These are phyloP conservation scores for Diaporthe eres DNA, from an alignment of 2,329 filamentous ascomycete genomes.

Conservation along the genomic window DNA sequence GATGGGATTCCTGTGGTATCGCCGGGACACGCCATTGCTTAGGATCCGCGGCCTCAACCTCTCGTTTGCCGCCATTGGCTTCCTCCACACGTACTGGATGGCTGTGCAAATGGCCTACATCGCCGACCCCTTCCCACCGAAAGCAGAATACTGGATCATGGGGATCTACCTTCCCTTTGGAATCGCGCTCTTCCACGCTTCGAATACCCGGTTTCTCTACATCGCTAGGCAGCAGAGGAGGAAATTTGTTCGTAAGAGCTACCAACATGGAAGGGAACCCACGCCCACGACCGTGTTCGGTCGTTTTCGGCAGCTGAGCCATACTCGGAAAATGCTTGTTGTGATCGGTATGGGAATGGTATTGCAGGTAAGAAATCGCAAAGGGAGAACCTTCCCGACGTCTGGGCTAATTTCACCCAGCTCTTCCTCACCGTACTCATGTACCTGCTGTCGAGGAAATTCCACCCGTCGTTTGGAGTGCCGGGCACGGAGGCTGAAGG, in stretches of 20 bases:
- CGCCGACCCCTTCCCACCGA: slow-evolving; percentile 60
- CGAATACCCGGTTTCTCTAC: slow-evolving; percentile 72
- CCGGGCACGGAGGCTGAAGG: slow-evolving; percentile 73
- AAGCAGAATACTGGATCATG: slow-evolving; percentile 77
- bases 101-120: slow-evolving; percentile 51
- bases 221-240: slow-evolving; percentile 67
- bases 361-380: slow-evolving; percentile 62
- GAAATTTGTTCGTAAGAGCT: slow-evolving; percentile 45
- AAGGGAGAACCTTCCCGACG: neutral
- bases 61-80: slow-evolving; percentile 46
- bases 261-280: neutral
- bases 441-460: slow-evolving; percentile 75
- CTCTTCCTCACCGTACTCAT: slow-evolving; percentile 70
- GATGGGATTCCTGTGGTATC: slow-evolving; percentile 45
- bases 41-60: slow-evolving; percentile 51
- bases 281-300: slow-evolving; percentile 46
- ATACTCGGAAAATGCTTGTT: slow-evolving; percentile 63
- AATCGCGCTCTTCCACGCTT: slow-evolving; percentile 76
- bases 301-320: slow-evolving; percentile 58
- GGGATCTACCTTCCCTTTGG: slow-evolving; percentile 74
- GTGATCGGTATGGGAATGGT: slow-evolving; percentile 68
- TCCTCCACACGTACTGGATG: slow-evolving; percentile 45
- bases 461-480: slow-evolving; percentile 72
- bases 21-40: slow-evolving; percentile 48
- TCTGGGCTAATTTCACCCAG: slow-evolving; percentile 54